These are phyloP conservation scores for Juncus inflexus DNA, from an alignment of 176 grass and related monocot genomes.

Conservation along the genomic window DNA sequence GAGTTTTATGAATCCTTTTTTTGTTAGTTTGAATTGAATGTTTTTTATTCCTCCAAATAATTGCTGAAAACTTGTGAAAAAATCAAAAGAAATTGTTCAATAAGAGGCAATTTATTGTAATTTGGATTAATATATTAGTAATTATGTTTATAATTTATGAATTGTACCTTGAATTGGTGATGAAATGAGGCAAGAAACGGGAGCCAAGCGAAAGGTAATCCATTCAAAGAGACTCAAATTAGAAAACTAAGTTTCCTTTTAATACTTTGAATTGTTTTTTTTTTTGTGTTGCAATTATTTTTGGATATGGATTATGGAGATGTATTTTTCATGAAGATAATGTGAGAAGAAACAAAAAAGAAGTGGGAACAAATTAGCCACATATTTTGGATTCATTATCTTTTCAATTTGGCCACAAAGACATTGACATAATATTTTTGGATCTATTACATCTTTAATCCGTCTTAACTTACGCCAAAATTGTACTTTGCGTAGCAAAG, in stretches of 20 bases:
- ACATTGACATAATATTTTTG: constrained; percentile 26
- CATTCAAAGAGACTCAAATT: constrained; percentile 44
- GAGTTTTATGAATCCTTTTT: constrained; percentile 46
- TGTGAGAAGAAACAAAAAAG: constrained; percentile 19
- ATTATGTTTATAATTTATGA: background rate
- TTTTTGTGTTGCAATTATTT: constrained; percentile 20
- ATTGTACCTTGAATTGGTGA: constrained; percentile 43
- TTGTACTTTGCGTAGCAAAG: constrained; percentile 13
- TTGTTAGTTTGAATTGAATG: constrained; percentile 51
- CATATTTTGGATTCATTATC: constrained; percentile 35
- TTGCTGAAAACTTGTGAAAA: constrained; percentile 48
- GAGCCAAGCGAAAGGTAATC: constrained; percentile 60
- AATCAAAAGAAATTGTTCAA: background rate
- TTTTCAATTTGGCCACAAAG: constrained; percentile 35
- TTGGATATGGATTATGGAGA: constrained; percentile 41
- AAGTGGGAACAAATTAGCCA: constrained; percentile 50
- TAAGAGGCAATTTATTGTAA: background rate
- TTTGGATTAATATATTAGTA: background rate
- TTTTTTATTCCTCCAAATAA: constrained; percentile 32
- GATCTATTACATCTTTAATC: constrained; percentile 14
- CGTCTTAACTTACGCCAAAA: constrained; percentile 31
- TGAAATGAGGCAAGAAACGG: constrained; percentile 28
- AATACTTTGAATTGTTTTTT: constrained; percentile 20
- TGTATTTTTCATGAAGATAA: constrained; percentile 71
- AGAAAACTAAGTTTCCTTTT: constrained; percentile 5